Conservation (phyloP, 805 yeast genomes). For the Starmerella floris region DNA sequence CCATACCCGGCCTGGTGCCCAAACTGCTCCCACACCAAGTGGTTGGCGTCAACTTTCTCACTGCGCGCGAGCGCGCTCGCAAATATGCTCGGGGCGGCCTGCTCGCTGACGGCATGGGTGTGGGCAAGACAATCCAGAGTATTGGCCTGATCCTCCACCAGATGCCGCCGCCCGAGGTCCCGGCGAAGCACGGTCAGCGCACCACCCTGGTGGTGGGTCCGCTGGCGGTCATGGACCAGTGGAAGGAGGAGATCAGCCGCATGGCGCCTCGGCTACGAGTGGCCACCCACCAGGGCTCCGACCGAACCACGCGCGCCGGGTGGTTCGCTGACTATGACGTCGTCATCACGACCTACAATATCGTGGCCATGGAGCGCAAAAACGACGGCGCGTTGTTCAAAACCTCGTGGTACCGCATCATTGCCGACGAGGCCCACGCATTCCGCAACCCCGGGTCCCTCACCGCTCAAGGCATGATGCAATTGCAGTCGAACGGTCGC, state of each 20-base stretch:
- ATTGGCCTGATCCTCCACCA: slow-evolving; percentile 47
- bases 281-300: slow-evolving; percentile 26
- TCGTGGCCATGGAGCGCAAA: slow-evolving; percentile 23
- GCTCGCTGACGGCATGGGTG: slow-evolving; percentile 84
- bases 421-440: slow-evolving; percentile 53
- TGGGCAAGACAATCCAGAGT: slow-evolving; percentile 76
- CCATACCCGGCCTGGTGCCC: slow-evolving; percentile 31
- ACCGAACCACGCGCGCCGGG: slow-evolving; percentile 15
- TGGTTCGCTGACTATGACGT: slow-evolving; percentile 26
- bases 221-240: slow-evolving; percentile 32
- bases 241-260: slow-evolving; percentile 30
- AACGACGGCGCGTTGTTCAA: slow-evolving; percentile 22
- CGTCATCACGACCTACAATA: slow-evolving; percentile 28
- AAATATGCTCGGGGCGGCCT: slow-evolving; percentile 38
- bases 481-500: slow-evolving; percentile 33
- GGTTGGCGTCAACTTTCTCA: slow-evolving; percentile 34
- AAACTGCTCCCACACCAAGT: slow-evolving; percentile 36
- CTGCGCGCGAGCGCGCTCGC: slow-evolving; percentile 28
- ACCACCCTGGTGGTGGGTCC: slow-evolving; percentile 35
- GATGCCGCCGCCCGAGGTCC: slow-evolving; percentile 2
- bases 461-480: slow-evolving; percentile 35
- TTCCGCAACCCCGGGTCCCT: slow-evolving; percentile 41
- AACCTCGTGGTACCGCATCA: slow-evolving; percentile 39
- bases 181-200: slow-evolving; percentile 2
- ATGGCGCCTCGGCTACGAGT: slow-evolving; percentile 30